These are phyloP conservation scores for Paraglomus occultum DNA, from an alignment of 192 early-diverging fungal species.

Conservation along the genomic window DNA sequence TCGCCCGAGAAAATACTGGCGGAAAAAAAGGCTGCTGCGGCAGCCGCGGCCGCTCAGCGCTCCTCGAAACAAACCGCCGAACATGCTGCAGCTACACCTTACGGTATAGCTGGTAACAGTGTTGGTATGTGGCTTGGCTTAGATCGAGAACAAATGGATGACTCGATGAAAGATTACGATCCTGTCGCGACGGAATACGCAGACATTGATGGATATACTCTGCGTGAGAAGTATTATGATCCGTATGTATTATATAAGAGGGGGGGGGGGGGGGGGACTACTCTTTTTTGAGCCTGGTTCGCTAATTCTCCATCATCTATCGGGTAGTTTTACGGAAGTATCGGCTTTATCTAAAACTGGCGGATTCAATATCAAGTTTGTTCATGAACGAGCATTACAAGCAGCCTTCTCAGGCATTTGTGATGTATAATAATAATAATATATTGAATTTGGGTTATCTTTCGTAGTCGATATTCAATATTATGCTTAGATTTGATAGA, in stretches of 20 bases:
- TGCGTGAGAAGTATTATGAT: conserved; percentile 23
- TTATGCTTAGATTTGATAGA: no score
- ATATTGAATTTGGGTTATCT: no score
- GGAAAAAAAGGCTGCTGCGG: conserved; percentile 33
- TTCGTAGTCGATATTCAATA: no score
- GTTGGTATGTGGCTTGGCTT: background rate
- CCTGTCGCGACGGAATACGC: conserved; percentile 15
- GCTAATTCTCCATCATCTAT: no score
- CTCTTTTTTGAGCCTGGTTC: no score
- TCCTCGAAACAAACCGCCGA: no score
- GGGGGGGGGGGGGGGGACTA: no score
- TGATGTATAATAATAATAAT: background rate
- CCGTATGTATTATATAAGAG: conserved; percentile 1
- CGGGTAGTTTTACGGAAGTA: conserved; percentile 1
- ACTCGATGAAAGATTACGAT: conserved; percentile 12
- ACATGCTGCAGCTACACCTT: background rate
- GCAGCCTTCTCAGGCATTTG: conserved; percentile 27
- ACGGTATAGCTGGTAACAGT: background rate
- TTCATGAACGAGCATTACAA: conserved; percentile 21
- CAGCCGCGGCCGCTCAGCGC: conserved; percentile 25
- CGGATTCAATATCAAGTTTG: conserved; percentile 7
- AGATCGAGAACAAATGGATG: background rate
- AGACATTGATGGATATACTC: conserved; percentile 19
- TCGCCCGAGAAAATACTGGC: conserved; percentile 36
- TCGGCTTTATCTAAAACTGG: background rate